These are phyloP conservation scores for Botrytis byssoidea DNA, from an alignment of 2,329 filamentous ascomycete genomes.

Conservation along the genomic window DNA sequence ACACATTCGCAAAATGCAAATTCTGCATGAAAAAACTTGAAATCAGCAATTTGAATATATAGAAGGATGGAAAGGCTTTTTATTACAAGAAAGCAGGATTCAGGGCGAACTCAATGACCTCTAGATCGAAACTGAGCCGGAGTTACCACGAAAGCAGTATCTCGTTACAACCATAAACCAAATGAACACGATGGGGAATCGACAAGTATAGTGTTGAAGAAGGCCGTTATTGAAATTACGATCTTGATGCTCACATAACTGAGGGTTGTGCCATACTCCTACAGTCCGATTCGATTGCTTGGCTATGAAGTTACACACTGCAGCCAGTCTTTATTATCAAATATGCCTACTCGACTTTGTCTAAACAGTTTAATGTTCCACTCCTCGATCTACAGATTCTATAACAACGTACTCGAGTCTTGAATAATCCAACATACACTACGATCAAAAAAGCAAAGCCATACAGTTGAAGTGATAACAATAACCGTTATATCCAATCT, in stretches of 20 bases:
- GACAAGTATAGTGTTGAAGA: not conserved
- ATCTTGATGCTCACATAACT: not conserved
- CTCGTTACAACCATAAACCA: not conserved
- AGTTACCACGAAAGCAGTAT: too few relatives aligned
- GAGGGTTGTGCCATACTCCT: not conserved
- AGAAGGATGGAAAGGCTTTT: not conserved
- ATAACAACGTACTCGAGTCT: not conserved
- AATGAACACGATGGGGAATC: not conserved
- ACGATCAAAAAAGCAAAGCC: not conserved
- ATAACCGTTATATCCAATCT: not conserved
- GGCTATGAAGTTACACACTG: not conserved
- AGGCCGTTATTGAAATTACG: not conserved
- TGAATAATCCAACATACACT: not conserved
- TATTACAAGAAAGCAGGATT: not conserved
- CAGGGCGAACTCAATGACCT: too few relatives aligned
- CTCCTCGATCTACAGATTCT: not conserved
- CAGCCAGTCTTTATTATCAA: not conserved
- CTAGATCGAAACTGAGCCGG: not conserved
- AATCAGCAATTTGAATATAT: not conserved
- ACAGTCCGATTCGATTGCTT: not conserved
- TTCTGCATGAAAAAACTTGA: not conserved
- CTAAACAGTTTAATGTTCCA: not conserved
- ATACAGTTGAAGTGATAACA: not conserved
- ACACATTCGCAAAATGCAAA: not conserved
- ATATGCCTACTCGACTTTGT: not conserved